Evolutionary conservation across 2,329 filamentous ascomycete genomes (phyloP).

Genomic region (Trichocomaceae sp.): DNA sequence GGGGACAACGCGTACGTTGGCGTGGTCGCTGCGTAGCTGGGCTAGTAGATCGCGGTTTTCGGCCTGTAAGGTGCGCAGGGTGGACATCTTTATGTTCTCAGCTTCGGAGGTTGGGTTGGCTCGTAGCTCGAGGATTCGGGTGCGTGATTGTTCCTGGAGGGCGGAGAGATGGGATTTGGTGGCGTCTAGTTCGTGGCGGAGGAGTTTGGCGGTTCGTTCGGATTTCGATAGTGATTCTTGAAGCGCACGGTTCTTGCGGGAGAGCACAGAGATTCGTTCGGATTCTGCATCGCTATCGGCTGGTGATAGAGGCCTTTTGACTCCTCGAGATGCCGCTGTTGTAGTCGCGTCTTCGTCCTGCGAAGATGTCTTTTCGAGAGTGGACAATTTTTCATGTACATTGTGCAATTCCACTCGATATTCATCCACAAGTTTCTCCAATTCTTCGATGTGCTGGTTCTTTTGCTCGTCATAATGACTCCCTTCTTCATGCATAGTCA

Average conservation of each 20-base stretch:
- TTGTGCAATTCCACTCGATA: constrained; percentile 75
- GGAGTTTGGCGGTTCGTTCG: constrained; percentile 62
- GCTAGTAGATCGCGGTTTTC: constrained; percentile 80
- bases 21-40: constrained; percentile 53
- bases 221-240: constrained; percentile 68
- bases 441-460: constrained; percentile 64
- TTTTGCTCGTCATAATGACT: constrained; percentile 67
- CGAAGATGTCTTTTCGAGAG: constrained; percentile 44
- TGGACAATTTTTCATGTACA: constrained; percentile 67
- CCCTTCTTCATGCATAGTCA: constrained; percentile 68
- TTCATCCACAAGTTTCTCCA: constrained; percentile 79
- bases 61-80: constrained; percentile 66
- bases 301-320: constrained; percentile 59
- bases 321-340: constrained; percentile 39
- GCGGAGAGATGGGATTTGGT: constrained; percentile 64
- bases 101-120: constrained; percentile 86
- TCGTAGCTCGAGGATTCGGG: constrained; percentile 75
- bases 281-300: constrained; percentile 50
- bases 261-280: constrained; percentile 72
- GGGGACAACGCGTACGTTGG: constrained; percentile 60
- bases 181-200: constrained; percentile 70
- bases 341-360: constrained; percentile 27
- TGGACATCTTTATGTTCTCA: constrained; percentile 76
- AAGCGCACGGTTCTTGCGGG: constrained; percentile 79
- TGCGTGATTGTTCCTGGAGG: constrained; percentile 62